A percentile compares a stretch with the other conserved stretches of the same genome.
phyloP scores from a whole-genome alignment of 129 eudicot species.

The Erigeron canadensis region DNA sequence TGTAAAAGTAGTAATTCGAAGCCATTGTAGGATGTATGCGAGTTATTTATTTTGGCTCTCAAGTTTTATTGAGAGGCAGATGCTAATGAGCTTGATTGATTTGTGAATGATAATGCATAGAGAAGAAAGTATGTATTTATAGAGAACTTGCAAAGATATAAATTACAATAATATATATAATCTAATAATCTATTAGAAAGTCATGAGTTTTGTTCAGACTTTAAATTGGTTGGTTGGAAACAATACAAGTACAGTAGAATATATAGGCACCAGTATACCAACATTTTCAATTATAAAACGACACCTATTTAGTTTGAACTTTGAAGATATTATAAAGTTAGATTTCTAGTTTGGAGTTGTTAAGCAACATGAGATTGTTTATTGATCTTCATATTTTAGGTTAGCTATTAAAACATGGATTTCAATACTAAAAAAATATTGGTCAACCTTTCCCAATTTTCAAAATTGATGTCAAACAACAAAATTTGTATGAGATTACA shows the following conservation, averaged over 20 bases:
- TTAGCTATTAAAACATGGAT: background rate
- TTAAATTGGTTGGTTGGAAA: background rate
- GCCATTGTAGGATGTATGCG: conserved; percentile 9
- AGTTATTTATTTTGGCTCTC: background rate
- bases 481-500: background rate
- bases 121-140: background rate
- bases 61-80: conserved; percentile 1
- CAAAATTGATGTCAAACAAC: background rate
- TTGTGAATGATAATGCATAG: background rate
- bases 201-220: background rate
- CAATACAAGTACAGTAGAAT: background rate
- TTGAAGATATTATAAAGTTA: background rate
- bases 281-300: background rate
- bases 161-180: background rate
- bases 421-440: background rate
- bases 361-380: background rate
- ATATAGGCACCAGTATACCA: background rate
- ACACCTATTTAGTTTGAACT: too few species aligned
- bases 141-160: background rate
- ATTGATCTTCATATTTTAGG: background rate
- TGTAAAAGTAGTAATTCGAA: conserved; percentile 11
- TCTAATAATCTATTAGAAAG: too few species aligned
- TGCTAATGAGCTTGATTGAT: background rate
- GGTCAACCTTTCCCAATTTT: background rate
- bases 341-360: background rate